phyloP scores from a whole-genome alignment of 1,284 basidiomycete genomes.

The Meira nashicola region DNA sequence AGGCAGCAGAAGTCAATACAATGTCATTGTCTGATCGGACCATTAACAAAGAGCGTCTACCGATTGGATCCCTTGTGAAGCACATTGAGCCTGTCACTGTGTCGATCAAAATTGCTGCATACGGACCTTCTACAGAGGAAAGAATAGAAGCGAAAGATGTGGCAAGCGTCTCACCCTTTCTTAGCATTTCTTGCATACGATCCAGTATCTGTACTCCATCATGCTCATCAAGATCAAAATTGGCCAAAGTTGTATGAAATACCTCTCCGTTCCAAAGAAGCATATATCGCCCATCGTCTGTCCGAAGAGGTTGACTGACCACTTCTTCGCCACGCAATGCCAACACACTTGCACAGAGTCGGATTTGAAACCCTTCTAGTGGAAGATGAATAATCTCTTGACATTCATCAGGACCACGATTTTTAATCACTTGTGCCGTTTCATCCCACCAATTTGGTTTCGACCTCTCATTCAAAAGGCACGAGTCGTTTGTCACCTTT shows the following conservation, averaged over 20 bases:
- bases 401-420: slow-evolving; percentile 1
- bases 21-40: slow-evolving; percentile 31
- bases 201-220: slow-evolving; percentile 30
- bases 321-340: slow-evolving; percentile 34
- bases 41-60: slow-evolving; percentile 76
- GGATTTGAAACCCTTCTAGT: not conserved
- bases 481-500: too few species aligned
- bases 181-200: slow-evolving; percentile 2
- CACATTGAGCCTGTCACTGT: slow-evolving; percentile 58
- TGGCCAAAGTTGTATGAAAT: slow-evolving; percentile 24
- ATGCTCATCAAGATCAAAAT: slow-evolving; percentile 18
- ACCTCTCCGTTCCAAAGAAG: slow-evolving; percentile 50
- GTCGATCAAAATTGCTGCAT: slow-evolving; percentile 43
- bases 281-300: slow-evolving; percentile 15
- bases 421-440: not conserved
- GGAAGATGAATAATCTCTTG: not conserved
- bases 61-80: slow-evolving; percentile 83
- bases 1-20: slow-evolving; percentile 2
- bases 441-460: not conserved
- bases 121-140: slow-evolving; percentile 38
- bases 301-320: slow-evolving; percentile 30
- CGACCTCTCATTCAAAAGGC: not conserved
- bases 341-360: slow-evolving; percentile 23
- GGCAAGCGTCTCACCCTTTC: not conserved
- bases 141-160: slow-evolving; percentile 12